These are phyloP conservation scores for Cercophora newfieldiana DNA, from an alignment of 495 filamentous ascomycete species.

Conservation along the genomic window DNA sequence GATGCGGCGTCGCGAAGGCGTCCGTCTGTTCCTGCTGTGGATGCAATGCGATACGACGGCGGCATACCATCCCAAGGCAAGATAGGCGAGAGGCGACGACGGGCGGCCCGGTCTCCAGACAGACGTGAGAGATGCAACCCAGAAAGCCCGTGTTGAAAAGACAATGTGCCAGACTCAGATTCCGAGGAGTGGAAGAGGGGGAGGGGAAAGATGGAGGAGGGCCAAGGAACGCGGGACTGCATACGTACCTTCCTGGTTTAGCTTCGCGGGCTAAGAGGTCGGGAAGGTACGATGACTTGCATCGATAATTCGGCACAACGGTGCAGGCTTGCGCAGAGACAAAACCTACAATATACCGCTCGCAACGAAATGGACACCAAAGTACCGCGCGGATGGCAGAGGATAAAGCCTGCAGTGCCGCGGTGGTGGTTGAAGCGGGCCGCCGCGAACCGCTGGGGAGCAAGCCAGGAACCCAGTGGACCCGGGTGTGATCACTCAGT, in stretches of 20 bases:
- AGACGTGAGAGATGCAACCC: neutral
- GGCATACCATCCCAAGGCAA: neutral
- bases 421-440: neutral
- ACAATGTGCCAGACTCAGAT: neutral
- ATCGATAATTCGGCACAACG: neutral
- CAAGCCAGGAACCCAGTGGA: neutral
- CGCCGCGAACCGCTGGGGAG: neutral
- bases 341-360: neutral
- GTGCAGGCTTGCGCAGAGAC: neutral
- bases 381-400: neutral
- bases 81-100: neutral
- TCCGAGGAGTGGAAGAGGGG: neutral
- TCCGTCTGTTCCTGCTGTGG: neutral
- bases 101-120: neutral
- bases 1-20: neutral
- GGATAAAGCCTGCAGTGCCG: neutral
- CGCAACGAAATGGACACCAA: neutral
- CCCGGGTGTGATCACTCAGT: neutral
- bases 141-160: neutral
- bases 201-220: neutral
- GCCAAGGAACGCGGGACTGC: neutral
- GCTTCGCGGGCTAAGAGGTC: neutral
- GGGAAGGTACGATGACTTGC: conserved; percentile 17
- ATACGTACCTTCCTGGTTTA: neutral
- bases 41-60: neutral